Conservation (phyloP, 2,329 filamentous ascomycete species). For the Calycina herbarum region DNA sequence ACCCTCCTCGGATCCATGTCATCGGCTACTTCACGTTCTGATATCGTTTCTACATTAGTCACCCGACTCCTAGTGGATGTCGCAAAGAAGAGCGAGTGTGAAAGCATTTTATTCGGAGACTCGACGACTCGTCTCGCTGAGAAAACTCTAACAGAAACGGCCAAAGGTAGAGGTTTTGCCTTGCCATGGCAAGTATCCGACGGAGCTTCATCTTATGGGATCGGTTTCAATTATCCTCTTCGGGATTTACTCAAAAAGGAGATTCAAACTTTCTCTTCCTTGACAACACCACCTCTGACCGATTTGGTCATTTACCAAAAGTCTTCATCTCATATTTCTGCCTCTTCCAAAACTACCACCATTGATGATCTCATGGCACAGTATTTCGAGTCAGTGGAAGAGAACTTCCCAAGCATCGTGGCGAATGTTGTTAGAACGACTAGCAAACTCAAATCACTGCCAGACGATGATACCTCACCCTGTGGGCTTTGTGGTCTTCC, state of each 20-base stretch:
- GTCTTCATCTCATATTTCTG: conserved; percentile 35
- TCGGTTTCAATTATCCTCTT: conserved; percentile 70
- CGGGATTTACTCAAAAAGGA: conserved; percentile 85
- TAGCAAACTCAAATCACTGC: conserved; percentile 67
- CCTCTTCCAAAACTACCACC: conserved; percentile 64
- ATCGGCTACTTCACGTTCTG: conserved; percentile 73
- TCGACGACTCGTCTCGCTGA: conserved; percentile 87
- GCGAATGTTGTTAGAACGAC: conserved; percentile 93
- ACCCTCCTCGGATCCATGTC: conserved; percentile 59
- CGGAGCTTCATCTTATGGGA: conserved; percentile 46
- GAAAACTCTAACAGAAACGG: conserved; percentile 80
- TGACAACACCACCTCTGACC: conserved; percentile 53
- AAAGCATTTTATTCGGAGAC: conserved; percentile 77
- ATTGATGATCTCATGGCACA: conserved; percentile 89
- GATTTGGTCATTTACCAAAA: conserved; percentile 47
- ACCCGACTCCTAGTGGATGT: conserved; percentile 69
- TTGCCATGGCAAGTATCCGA: conserved; percentile 82
- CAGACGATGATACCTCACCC: conserved; percentile 35
- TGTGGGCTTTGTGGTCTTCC: conserved; percentile 73
- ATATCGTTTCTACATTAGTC: conserved; percentile 70
- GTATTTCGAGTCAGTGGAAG: conserved; percentile 85
- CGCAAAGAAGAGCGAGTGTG: conserved; percentile 60
- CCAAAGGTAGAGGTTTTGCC: conserved; percentile 84
- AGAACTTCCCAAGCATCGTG: conserved; percentile 85
- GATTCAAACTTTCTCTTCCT: conserved; percentile 63